Evolutionary conservation across 176 grass and related monocot genomes (phyloP), one percentile per base, ranked within the genome.

Genomic region (Pharus latifolius): DNA sequence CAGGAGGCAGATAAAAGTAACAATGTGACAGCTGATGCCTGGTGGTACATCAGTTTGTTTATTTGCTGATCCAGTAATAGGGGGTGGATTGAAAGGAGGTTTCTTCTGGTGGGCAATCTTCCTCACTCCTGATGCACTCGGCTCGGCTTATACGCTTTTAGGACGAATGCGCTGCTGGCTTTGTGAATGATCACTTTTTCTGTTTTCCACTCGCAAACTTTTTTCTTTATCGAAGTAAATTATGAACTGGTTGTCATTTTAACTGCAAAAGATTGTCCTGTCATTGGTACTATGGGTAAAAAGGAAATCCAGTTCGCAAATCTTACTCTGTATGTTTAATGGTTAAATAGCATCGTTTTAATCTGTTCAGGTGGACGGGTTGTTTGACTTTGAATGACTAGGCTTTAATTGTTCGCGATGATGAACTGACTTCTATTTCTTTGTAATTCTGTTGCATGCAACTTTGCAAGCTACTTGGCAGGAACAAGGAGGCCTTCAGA

Each of bases 271-370:
- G 15, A 24, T 42, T 71, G 34, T 73, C 49, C 26, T 61, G 45
- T 38, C 3, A 6, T 56, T 11, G 41, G 46, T 24, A 2, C 67
- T 73, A 52, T 60, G 7, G 22, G 56, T 52, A 25, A 65, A 23
- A 67, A 58, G n/a, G 38, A 16, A 35, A 73, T 24, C 27, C 32
- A 75, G 13, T 52, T 27, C 75, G 65, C 48, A 76, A 59, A 75
- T 81, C 20, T 6, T 51, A 30, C 30, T 43, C 23, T 33, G 13
- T 75, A n/a, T 80, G 3, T 64, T 31, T 40, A 61, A 52, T 51
- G 30, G 47, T 63, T 15, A 54, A 32, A 35, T 20, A 3, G 10
- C 18, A 16, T 15, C 29, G 28, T 27, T 72, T 73, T 7, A 0
- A 12, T 1, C 34, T 51, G 52, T 60, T 11, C 14, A 9, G n/a